phyloP scores from a whole-genome alignment of 306 rosid species.

The Geum urbanum region DNA sequence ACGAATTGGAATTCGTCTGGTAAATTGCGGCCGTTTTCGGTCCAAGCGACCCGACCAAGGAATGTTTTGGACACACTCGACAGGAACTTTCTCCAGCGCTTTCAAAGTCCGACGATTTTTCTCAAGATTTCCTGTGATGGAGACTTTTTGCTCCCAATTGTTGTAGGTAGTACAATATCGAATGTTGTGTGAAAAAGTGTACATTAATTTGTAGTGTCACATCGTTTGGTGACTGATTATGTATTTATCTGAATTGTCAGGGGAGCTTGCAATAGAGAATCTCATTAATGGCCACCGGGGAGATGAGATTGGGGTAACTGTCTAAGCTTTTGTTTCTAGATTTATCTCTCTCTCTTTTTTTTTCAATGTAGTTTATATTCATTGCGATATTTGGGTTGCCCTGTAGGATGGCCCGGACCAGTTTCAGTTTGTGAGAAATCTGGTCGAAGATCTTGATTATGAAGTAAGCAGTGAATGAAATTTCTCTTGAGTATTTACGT shows the following conservation, averaged over 20 bases:
- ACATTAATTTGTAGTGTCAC: neutral
- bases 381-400: slow-evolving; percentile 21
- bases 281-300: slow-evolving; percentile 54
- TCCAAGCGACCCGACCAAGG: slow-evolving; percentile 25
- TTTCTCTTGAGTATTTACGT: slow-evolving; percentile 23
- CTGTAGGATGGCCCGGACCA: slow-evolving; percentile 74
- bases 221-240: neutral
- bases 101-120: slow-evolving; percentile 83
- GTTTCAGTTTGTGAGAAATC: slow-evolving; percentile 54
- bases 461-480: slow-evolving; percentile 51
- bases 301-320: slow-evolving; percentile 54
- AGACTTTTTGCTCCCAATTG: slow-evolving; percentile 83
- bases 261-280: slow-evolving; percentile 72
- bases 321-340: slow-evolving; percentile 2
- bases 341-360: neutral
- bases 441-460: slow-evolving; percentile 71
- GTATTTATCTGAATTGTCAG: slow-evolving; percentile 36
- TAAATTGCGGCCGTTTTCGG: slow-evolving; percentile 35
- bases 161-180: slow-evolving; percentile 55
- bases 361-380: neutral
- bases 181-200: neutral
- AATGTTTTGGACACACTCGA: slow-evolving; percentile 32
- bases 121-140: slow-evolving; percentile 92
- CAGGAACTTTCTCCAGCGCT: slow-evolving; percentile 58
- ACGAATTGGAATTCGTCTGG: slow-evolving; percentile 37